Conservation (phyloP, 78 protist species). For the Dictyostelium purpureum region DNA sequence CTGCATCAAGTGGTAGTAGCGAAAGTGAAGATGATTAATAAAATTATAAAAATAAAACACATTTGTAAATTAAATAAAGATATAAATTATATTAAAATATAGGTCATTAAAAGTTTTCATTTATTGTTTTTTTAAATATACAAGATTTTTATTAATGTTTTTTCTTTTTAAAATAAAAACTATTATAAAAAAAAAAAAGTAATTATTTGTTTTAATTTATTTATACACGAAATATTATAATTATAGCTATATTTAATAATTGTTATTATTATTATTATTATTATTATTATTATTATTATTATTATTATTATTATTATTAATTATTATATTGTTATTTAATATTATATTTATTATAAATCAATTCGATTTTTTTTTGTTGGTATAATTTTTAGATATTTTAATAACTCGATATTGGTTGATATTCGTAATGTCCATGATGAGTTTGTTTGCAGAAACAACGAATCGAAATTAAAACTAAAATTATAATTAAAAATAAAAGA, state of each 20-base stretch:
- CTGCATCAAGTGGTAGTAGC: not conserved
- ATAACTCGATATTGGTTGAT: not conserved
- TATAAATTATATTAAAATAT: too few relatives aligned
- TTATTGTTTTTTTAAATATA: too few relatives aligned
- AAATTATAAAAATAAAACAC: not conserved
- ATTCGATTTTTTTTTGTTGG: not conserved
- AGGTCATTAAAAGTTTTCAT: too few relatives aligned
- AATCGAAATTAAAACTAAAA: conserved; percentile 49
- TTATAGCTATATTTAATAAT: too few relatives aligned
- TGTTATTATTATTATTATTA: too few relatives aligned
- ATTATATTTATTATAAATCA: not conserved
- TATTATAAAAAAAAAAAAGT: not conserved
- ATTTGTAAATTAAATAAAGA: too few relatives aligned
- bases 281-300: not conserved
- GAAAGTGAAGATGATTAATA: not conserved
- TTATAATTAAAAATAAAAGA: conserved; percentile 11
- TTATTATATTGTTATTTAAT: not conserved
- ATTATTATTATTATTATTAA: not conserved
- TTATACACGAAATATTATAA: too few relatives aligned
- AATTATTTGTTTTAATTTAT: too few relatives aligned
- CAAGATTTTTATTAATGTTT: not conserved
- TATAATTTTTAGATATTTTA: not conserved
- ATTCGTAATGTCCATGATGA: not conserved
- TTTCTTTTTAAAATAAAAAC: not conserved
- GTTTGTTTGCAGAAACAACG: conserved; percentile 38